Percentiles rank a stretch among this genome's conserved stretches.
Conservation (phyloP, 257 asterid genomes). For the Nicotiana paniculata region DNA sequence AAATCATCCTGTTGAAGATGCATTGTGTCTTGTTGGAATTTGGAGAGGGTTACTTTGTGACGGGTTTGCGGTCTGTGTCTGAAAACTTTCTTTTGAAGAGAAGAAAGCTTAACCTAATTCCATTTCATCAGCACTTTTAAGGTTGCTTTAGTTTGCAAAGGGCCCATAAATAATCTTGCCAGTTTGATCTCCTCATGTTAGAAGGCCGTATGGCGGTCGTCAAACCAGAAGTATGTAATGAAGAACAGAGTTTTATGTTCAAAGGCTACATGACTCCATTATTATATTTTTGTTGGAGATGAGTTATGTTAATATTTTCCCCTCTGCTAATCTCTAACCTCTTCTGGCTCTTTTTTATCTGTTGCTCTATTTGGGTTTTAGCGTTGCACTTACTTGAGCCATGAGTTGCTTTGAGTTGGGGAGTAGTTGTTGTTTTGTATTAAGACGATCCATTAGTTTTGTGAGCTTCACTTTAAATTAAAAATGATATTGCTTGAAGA, state of each 20-base stretch:
- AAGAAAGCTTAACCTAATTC: neutral
- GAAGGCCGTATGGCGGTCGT: slow-evolving; percentile 35
- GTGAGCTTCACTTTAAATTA: neutral
- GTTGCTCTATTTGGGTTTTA: neutral
- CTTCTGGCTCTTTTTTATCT: neutral
- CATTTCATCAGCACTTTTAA: neutral
- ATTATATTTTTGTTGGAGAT: neutral
- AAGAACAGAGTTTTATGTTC: neutral
- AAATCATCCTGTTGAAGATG: neutral
- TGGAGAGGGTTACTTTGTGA: neutral
- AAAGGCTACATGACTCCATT: neutral
- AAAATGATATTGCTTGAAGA: neutral
- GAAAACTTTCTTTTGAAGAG: neutral
- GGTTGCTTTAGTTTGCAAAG: slow-evolving; percentile 1
- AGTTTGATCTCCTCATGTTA: slow-evolving; percentile 2
- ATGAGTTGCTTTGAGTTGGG: neutral
- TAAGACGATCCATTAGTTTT: neutral
- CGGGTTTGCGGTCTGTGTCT: neutral
- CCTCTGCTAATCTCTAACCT: neutral
- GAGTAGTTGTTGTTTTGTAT: neutral
- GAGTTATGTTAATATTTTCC: neutral
- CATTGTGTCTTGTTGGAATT: slow-evolving; percentile 5
- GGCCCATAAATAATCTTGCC: neutral
- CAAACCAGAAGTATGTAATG: slow-evolving; percentile 36
- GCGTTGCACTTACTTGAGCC: neutral